phyloP scores from a whole-genome alignment of 2,329 filamentous ascomycete genomes.

The Cercospora sesami region DNA sequence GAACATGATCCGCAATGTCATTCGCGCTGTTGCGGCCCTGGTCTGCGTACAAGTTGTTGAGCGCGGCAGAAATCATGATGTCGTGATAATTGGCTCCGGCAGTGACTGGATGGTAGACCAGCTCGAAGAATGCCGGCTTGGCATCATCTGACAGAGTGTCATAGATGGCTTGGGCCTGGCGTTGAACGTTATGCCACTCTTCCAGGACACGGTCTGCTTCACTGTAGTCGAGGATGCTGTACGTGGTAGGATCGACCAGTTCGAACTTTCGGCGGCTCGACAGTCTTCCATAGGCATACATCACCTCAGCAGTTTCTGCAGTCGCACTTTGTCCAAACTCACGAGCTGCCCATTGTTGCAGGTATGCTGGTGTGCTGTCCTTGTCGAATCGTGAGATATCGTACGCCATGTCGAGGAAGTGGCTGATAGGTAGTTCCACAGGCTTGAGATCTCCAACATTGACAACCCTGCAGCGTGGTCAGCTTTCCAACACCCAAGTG shows the following conservation, averaged over 20 bases:
- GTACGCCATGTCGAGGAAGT: constrained; percentile 69
- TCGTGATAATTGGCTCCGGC: constrained; percentile 59
- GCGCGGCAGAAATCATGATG: constrained; percentile 53
- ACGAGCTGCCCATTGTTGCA: constrained; percentile 56
- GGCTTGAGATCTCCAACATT: constrained; percentile 69
- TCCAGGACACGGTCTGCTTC: constrained; percentile 61
- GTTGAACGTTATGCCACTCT: constrained; percentile 56
- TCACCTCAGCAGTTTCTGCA: constrained; percentile 52
- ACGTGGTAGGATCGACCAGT: constrained; percentile 59
- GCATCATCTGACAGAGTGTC: constrained; percentile 52
- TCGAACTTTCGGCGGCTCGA: constrained; percentile 63
- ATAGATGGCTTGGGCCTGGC: constrained; percentile 58
- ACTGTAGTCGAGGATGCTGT: constrained; percentile 63
- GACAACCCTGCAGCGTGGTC: constrained; percentile 54
- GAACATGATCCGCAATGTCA: constrained; percentile 52
- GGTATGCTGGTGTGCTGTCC: constrained; percentile 58
- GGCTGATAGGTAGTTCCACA: constrained; percentile 47
- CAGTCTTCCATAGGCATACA: constrained; percentile 59
- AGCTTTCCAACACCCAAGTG: not conserved
- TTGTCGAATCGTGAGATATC: constrained; percentile 60
- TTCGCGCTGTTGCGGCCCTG: constrained; percentile 62
- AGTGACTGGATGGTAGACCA: constrained; percentile 60
- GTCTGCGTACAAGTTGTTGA: constrained; percentile 56
- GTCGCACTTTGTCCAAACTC: constrained; percentile 57
- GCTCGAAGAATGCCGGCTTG: constrained; percentile 63